Conservation (phyloP, 169 alveolate genomes). For the Eimeria acervulina region DNA sequence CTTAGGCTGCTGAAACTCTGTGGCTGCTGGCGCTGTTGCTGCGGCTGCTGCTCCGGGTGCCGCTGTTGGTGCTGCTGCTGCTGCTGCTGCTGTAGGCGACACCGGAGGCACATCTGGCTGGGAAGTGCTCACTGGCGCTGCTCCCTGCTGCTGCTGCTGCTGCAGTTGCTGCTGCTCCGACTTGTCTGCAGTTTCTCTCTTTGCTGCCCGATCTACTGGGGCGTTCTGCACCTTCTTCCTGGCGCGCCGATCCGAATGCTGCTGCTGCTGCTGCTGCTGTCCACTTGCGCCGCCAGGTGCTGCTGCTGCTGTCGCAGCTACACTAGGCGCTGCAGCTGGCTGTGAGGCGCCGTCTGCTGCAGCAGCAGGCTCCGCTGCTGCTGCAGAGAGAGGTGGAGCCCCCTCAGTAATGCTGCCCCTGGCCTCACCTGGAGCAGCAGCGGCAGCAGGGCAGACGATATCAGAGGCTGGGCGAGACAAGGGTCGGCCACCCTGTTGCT, state of each 20-base stretch:
- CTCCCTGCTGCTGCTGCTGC: conserved; percentile 33
- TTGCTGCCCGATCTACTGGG: conserved; percentile 31
- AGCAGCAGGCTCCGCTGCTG: too few relatives aligned
- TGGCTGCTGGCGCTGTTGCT: background rate
- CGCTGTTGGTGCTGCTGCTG: background rate
- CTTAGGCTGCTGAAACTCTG: conserved; percentile 14
- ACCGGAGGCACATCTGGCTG: background rate
- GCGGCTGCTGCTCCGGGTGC: background rate
- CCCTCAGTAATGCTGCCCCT: conserved; percentile 42
- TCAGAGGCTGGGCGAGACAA: conserved; percentile 6
- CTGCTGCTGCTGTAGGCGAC: conserved; percentile 12
- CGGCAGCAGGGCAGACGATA: background rate
- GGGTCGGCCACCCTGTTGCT: conserved; percentile 6
- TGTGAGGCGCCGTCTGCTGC: conserved; percentile 5
- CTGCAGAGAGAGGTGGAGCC: conserved; percentile 1
- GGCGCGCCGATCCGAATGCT: conserved; percentile 2
- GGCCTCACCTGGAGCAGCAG: background rate
- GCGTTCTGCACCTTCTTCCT: conserved; percentile 43
- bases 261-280: conserved; percentile 51
- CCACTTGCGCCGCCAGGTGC: background rate
- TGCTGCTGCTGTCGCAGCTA: conserved; percentile 3
- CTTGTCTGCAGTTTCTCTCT: conserved; percentile 5
- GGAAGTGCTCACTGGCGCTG: background rate
- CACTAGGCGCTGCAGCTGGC: background rate
- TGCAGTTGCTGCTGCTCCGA: conserved; percentile 38